Base-by-base conservation (phyloP, 2,329 filamentous ascomycete genomes). In the Ascochyta rabiei region DNA sequence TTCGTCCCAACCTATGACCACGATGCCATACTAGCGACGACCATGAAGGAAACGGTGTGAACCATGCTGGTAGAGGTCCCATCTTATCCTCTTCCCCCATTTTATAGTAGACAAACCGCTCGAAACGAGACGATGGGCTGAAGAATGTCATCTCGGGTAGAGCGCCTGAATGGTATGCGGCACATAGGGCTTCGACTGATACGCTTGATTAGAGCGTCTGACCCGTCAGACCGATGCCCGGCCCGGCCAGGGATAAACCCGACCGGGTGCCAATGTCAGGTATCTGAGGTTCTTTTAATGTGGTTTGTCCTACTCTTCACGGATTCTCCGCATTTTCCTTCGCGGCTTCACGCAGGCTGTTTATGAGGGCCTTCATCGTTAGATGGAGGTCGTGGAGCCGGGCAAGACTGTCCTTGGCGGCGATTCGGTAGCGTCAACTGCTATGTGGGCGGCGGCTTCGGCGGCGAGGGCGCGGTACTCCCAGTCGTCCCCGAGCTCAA, bases 111-210 rank as follows among this genome's bases (percentile, higher is more conserved):
- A 61, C 43, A 42, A 59, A 45, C 34, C 3, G 52, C 47, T 45
- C 35, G 46, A 43, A 33, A 26, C 13, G 43, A 13, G 53, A 49
- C 30, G 48, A 51, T 48, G 44, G 57, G 41, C 57, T 55, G 47
- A 59, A 63, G 30, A 28, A 59, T 26, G 47, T 47, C 54, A 63
- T 58, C 37, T 63, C 55, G 18, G 58, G 55, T 48, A 57, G 49
- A 53, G 46, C 45, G 39, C 55, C 57, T 19, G 52, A 38, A 50
- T 40, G 52, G 31, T 28, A 54, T 26, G 37, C 28, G 46, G 48
- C 53, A 44, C 31, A 60, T 31, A 63, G 51, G 15, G 31, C 54
- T 42, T 55, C 49, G 43, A 52, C 57, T 30, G 57, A 28, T 28
- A 7, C 26, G 26, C 26, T 28, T 28, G 26, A 28, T 28, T 53